phyloP scores from a whole-genome alignment of 1,139 yeast genomes.

The Candida neerlandica region DNA sequence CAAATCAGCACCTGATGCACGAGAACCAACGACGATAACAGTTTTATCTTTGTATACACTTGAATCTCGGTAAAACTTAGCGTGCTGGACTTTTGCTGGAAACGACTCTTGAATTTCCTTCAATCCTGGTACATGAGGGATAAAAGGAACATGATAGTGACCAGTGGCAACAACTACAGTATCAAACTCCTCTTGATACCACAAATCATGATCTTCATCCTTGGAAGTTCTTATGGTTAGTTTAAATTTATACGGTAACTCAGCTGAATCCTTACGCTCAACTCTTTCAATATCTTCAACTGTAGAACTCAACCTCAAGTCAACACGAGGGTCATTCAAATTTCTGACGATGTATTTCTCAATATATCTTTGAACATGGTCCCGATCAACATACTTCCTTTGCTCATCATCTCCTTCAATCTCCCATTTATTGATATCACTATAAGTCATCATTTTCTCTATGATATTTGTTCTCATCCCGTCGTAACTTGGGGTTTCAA shows the following conservation, averaged over 20 bases:
- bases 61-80: conserved; percentile 40
- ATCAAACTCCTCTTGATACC: conserved; percentile 30
- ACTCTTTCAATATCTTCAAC: conserved; percentile 40
- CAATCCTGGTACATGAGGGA: conserved; percentile 43
- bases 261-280: conserved; percentile 14
- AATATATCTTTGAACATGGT: conserved; percentile 33
- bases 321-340: conserved; percentile 18
- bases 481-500: conserved; percentile 42
- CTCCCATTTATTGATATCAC: conserved; percentile 39
- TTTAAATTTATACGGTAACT: conserved; percentile 27
- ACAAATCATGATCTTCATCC: conserved; percentile 23
- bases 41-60: conserved; percentile 30
- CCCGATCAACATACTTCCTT: conserved; percentile 30
- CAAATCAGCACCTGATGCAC: conserved; percentile 49
- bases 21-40: conserved; percentile 44
- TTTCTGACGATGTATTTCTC: conserved; percentile 34
- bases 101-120: conserved; percentile 28
- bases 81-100: conserved; percentile 37
- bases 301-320: conserved; percentile 32
- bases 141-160: conserved; percentile 37
- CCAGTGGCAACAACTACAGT: conserved; percentile 34
- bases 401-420: conserved; percentile 27
- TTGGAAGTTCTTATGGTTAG: conserved; percentile 32
- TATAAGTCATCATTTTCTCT: conserved; percentile 48
- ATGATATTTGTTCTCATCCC: conserved; percentile 44